A percentile compares a stretch with the other conserved stretches of the same genome.
Conservation (phyloP, 495 filamentous ascomycete species). For the Aspergillus conjunctus region DNA sequence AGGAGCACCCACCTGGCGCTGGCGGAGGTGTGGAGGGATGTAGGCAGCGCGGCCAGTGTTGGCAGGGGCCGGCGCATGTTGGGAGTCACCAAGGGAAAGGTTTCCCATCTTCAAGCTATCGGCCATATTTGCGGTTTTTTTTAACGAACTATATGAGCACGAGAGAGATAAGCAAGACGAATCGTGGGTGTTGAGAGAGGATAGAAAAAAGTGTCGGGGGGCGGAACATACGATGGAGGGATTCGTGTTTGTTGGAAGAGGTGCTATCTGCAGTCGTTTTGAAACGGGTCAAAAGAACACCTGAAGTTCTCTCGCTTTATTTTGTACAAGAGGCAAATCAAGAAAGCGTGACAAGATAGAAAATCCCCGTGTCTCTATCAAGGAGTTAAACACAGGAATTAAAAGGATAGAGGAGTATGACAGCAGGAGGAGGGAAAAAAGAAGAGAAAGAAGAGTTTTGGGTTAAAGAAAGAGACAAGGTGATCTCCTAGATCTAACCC, state of each 20-base stretch:
- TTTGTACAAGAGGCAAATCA: conserved; percentile 20
- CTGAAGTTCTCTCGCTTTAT: conserved; percentile 17
- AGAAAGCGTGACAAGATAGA: conserved; percentile 16
- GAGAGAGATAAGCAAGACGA: conserved; percentile 19
- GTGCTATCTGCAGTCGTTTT: conserved; percentile 16
- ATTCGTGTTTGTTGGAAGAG: conserved; percentile 16
- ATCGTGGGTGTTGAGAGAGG: conserved; percentile 1
- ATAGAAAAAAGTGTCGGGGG: conserved; percentile 18
- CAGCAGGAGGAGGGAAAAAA: conserved; percentile 15
- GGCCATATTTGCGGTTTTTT: conserved; percentile 70
- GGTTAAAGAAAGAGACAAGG: conserved; percentile 27
- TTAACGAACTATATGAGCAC: conserved; percentile 23
- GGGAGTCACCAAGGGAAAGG: conserved; percentile 72
- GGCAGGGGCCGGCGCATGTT: conserved; percentile 59
- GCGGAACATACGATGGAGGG: conserved; percentile 20
- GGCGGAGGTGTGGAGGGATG: conserved; percentile 93
- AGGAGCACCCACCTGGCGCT: conserved; percentile 49
- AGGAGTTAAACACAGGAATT: conserved; percentile 24
- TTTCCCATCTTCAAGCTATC: conserved; percentile 92
- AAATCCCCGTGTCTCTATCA: conserved; percentile 25
- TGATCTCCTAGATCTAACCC: conserved; percentile 35
- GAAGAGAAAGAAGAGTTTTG: conserved; percentile 21
- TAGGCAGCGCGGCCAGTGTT: conserved; percentile 68
- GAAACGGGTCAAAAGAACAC: conserved; percentile 17
- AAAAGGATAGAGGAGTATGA: conserved; percentile 15